These are phyloP conservation scores for Trichophyton schoenleinii DNA, from an alignment of 2,329 filamentous ascomycete species.

Conservation along the genomic window DNA sequence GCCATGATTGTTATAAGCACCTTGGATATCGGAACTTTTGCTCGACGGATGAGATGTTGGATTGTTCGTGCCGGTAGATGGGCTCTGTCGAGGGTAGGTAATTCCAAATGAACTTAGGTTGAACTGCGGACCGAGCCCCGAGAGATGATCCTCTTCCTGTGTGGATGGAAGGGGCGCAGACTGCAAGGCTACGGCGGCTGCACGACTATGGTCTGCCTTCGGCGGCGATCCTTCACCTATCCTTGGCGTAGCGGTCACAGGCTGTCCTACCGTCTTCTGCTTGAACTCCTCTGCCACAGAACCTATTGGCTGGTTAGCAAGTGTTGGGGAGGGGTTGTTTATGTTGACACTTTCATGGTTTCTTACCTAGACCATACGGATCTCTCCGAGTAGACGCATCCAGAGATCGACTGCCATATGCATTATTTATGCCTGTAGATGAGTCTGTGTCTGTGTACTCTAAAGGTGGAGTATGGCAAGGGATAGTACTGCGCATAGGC, in stretches of 20 bases:
- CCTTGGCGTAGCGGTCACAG: background rate
- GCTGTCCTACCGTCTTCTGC: background rate
- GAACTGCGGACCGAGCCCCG: constrained; percentile 19
- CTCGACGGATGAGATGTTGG: constrained; percentile 20
- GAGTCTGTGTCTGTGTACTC: constrained; percentile 8
- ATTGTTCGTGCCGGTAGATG: constrained; percentile 26
- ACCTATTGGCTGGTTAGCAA: background rate
- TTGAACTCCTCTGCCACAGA: background rate
- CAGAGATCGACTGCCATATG: constrained; percentile 2
- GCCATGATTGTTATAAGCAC: constrained; percentile 3
- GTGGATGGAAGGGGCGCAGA: constrained; percentile 18
- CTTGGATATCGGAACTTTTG: background rate
- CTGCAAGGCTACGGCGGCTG: background rate
- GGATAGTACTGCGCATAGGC: constrained; percentile 6
- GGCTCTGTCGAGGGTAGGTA: constrained; percentile 23
- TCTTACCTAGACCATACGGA: background rate
- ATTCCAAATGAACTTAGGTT: constrained; percentile 20
- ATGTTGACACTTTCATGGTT: background rate
- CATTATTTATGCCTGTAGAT: constrained; percentile 4
- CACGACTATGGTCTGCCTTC: background rate
- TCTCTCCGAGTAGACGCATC: constrained; percentile 1
- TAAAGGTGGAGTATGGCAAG: constrained; percentile 8
- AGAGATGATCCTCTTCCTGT: constrained; percentile 25
- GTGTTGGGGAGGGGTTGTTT: background rate
- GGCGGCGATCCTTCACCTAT: background rate